phyloP scores from a whole-genome alignment of 2,329 filamentous ascomycete species.

The Parascedosporium putredinis region DNA sequence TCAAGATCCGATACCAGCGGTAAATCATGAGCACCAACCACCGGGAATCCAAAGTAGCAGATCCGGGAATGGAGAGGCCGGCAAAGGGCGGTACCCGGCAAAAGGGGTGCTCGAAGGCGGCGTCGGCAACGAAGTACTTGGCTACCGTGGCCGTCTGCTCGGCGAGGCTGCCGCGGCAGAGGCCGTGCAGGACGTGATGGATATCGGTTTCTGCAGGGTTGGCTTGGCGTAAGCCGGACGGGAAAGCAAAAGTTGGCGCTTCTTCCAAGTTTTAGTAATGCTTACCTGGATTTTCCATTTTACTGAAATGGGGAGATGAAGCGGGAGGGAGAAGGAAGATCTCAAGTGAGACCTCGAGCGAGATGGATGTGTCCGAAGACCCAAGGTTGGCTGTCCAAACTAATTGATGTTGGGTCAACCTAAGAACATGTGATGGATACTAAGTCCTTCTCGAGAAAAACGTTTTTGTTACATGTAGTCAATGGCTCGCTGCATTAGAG shows the following conservation, averaged over 20 bases:
- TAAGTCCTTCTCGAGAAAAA: too few relatives aligned
- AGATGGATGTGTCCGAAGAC: too few relatives aligned
- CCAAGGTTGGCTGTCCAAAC: too few relatives aligned
- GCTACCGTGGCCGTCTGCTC: constrained; percentile 56
- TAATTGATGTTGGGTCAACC: too few relatives aligned
- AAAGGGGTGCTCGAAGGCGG: constrained; percentile 69
- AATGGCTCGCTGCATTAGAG: too few relatives aligned
- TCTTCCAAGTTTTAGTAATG: too few relatives aligned
- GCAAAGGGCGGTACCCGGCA: constrained; percentile 54
- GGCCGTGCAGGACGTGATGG: neutral
- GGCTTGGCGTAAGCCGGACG: neutral
- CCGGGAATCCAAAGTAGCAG: constrained; percentile 46
- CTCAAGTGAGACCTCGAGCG: neutral
- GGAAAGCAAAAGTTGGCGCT: too few relatives aligned
- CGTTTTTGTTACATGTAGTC: too few relatives aligned
- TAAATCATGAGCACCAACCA: constrained; percentile 61
- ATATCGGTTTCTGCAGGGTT: neutral
- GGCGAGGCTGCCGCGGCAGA: constrained; percentile 17
- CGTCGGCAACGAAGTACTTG: constrained; percentile 60
- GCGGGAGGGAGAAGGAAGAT: neutral
- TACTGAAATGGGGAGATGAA: neutral
- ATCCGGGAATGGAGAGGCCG: constrained; percentile 27
- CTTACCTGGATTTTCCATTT: neutral
- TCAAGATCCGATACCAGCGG: constrained; percentile 76
- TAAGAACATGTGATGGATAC: too few relatives aligned